phyloP scores from a whole-genome alignment of 495 filamentous ascomycete genomes.

The Chaetomidium leptoderma region DNA sequence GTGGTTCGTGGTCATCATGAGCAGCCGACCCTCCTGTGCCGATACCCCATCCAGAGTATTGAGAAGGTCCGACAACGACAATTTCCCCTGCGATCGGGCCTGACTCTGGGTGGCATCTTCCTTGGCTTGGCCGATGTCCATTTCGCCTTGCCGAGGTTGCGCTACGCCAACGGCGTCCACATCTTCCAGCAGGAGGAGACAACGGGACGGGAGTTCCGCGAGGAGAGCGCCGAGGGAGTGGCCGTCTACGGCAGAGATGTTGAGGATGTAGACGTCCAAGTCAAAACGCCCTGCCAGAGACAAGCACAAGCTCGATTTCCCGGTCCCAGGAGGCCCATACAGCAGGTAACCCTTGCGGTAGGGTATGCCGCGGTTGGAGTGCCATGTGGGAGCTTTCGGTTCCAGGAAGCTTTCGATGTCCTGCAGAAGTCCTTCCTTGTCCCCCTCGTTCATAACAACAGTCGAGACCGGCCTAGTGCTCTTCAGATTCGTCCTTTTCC shows the following conservation, averaged over 20 bases:
- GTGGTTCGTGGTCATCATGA: conserved; percentile 76
- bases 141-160: conserved; percentile 18
- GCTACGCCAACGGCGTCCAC: conserved; percentile 40
- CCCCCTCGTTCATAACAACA: conserved; percentile 12
- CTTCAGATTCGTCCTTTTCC: too few relatives aligned
- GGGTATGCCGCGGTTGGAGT: conserved; percentile 47
- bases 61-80: conserved; percentile 62
- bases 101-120: background rate
- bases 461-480: too few relatives aligned
- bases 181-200: conserved; percentile 50
- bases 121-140: background rate
- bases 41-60: conserved; percentile 70
- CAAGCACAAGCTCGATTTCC: conserved; percentile 51
- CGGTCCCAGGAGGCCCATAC: conserved; percentile 48
- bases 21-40: conserved; percentile 61
- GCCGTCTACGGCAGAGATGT: conserved; percentile 34
- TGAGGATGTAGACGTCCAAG: conserved; percentile 46
- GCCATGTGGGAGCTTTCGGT: conserved; percentile 7
- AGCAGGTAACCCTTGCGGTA: conserved; percentile 49
- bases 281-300: conserved; percentile 44
- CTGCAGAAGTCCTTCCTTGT: conserved; percentile 8
- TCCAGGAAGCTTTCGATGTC: conserved; percentile 15
- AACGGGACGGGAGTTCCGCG: conserved; percentile 36
- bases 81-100: background rate
- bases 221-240: conserved; percentile 9